Evolutionary conservation across 495 filamentous ascomycete genomes (phyloP).

Genomic region (Lentithecium fluviatile): DNA sequence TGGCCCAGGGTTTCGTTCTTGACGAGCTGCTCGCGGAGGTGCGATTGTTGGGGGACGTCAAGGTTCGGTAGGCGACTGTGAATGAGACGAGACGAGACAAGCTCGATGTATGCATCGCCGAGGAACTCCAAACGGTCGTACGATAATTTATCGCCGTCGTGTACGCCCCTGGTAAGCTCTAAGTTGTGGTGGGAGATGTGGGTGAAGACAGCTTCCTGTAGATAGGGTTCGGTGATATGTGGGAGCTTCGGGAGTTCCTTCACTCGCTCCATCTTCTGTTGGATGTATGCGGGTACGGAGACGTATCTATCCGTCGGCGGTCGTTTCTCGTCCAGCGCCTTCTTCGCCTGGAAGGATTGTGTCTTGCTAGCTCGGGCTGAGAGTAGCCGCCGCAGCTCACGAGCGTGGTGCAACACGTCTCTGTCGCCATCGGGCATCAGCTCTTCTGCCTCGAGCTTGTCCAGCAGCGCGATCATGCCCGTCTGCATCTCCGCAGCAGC

Average conservation of each 20-base stretch:
- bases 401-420: slow-evolving; percentile 22
- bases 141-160: background rate
- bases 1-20: slow-evolving; percentile 73
- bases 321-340: slow-evolving; percentile 15
- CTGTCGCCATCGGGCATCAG: background rate
- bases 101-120: slow-evolving; percentile 45
- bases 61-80: slow-evolving; percentile 40
- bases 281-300: slow-evolving; percentile 18
- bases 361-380: background rate
- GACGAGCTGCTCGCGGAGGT: slow-evolving; percentile 48
- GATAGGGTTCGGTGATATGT: slow-evolving; percentile 52
- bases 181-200: slow-evolving; percentile 44
- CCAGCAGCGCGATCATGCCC: slow-evolving; percentile 21
- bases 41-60: slow-evolving; percentile 26
- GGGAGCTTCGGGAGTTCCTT: slow-evolving; percentile 56
- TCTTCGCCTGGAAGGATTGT: background rate
- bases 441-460: slow-evolving; percentile 21
- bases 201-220: slow-evolving; percentile 65
- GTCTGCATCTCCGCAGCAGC: slow-evolving; percentile 16
- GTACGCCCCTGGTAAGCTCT: background rate
- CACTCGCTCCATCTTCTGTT: background rate
- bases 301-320: background rate
- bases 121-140: slow-evolving; percentile 46
- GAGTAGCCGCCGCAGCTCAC: slow-evolving; percentile 12
- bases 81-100: slow-evolving; percentile 39